Evolutionary conservation across 176 grass and related monocot genomes (phyloP).

Genomic region (Tillandsia leiboldiana): DNA sequence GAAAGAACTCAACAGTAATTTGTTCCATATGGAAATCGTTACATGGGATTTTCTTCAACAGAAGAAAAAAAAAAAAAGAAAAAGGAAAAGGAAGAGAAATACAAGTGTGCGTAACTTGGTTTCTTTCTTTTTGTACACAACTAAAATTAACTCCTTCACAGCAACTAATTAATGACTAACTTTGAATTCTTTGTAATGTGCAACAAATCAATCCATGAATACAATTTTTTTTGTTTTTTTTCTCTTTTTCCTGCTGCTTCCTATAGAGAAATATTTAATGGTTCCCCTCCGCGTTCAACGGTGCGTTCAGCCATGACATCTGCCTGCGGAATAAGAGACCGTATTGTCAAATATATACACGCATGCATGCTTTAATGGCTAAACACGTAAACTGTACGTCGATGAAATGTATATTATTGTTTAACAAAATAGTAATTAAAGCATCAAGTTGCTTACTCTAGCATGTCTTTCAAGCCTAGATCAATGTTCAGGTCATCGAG

Average conservation of each 20-base stretch:
- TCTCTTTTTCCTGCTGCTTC: conserved; percentile 8
- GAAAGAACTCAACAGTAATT: conserved; percentile 4
- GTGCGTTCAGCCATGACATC: conserved; percentile 43
- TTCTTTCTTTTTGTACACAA: conserved; percentile 33
- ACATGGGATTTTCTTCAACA: conserved; percentile 15
- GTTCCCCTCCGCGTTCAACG: conserved; percentile 7
- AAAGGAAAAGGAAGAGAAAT: conserved; percentile 23
- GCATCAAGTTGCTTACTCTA: conserved; percentile 50
- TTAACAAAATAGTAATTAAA: background rate
- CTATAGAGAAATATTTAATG: conserved; percentile 7
- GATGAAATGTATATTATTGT: too few relatives aligned
- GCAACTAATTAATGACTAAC: conserved; percentile 23
- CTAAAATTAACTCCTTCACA: conserved; percentile 13
- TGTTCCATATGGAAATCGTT: conserved; percentile 29
- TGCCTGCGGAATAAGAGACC: conserved; percentile 33
- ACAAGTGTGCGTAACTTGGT: conserved; percentile 22
- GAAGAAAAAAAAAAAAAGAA: conserved; percentile 1
- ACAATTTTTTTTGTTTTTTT: background rate
- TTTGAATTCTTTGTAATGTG: conserved; percentile 24
- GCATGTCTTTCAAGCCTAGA: conserved; percentile 49
- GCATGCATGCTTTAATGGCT: background rate
- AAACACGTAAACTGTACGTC: too few relatives aligned
- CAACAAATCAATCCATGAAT: conserved; percentile 16
- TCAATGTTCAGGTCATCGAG: conserved; percentile 48
- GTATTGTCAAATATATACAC: background rate